Evolutionary conservation across 2,329 filamentous ascomycete species (phyloP).

Genomic region (Neopestalotiopsis sp.): DNA sequence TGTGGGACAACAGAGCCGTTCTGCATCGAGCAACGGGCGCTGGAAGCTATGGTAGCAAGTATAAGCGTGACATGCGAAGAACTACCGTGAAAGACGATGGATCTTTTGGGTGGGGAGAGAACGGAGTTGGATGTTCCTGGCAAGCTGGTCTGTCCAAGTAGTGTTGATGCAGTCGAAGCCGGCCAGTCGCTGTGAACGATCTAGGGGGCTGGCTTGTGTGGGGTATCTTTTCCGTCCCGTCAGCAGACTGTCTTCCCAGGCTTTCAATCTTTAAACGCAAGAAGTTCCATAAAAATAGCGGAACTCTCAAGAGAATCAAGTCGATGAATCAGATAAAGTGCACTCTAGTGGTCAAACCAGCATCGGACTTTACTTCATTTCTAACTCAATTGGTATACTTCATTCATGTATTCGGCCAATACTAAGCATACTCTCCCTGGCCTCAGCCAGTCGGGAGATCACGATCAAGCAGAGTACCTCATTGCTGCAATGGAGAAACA

Average conservation of each 20-base stretch:
- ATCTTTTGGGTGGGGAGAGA: constrained; percentile 44
- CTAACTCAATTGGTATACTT: not conserved
- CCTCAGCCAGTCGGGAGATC: not conserved
- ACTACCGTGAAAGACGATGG: constrained; percentile 59
- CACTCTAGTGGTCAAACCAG: not conserved
- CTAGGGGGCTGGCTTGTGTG: not conserved
- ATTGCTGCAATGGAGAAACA: not conserved
- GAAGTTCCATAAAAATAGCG: not conserved
- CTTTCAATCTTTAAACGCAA: not conserved
- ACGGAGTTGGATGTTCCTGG: constrained; percentile 25
- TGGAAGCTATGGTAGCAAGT: constrained; percentile 54
- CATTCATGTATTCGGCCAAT: not conserved
- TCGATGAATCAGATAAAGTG: not conserved
- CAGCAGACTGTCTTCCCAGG: not conserved
- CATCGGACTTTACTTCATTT: not conserved
- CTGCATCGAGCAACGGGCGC: constrained; percentile 57
- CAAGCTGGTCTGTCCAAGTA: constrained; percentile 17
- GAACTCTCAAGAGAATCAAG: not conserved
- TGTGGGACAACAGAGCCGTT: constrained; percentile 65
- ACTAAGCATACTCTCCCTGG: not conserved
- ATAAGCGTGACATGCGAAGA: constrained; percentile 58
- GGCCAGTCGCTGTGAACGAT: not conserved
- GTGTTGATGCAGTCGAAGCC: not conserved
- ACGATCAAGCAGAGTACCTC: not conserved
- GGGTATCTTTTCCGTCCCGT: not conserved